These are phyloP conservation scores for Saccharomyces paradoxus DNA, from an alignment of 805 yeast genomes.

Conservation along the genomic window DNA sequence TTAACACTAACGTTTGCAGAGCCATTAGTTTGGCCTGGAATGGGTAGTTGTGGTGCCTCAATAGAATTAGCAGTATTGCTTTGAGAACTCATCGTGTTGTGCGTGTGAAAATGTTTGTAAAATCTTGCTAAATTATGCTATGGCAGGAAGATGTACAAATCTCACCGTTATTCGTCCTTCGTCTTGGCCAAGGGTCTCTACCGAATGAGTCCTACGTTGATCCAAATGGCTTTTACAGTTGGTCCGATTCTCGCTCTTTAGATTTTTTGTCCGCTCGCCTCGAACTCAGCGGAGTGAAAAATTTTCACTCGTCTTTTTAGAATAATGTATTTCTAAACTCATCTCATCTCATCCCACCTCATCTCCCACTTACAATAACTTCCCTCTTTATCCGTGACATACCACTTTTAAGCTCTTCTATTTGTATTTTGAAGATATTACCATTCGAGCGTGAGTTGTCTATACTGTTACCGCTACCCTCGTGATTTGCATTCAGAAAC, in stretches of 20 bases:
- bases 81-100: not conserved
- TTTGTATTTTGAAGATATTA: not conserved
- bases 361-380: constrained; percentile 10
- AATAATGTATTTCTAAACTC: not conserved
- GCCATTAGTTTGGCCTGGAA: constrained; percentile 17
- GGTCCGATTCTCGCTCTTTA: not conserved
- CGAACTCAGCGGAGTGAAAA: not conserved
- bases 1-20: not conserved
- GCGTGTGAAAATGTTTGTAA: not conserved
- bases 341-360: constrained; percentile 16
- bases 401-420: not conserved
- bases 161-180: not conserved
- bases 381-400: not conserved
- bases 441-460: not conserved
- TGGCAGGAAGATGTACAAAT: not conserved
- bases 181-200: not conserved
- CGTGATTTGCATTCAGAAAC: not conserved
- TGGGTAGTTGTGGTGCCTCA: constrained; percentile 25
- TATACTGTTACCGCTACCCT: not conserved
- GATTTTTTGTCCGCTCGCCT: not conserved
- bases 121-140: not conserved
- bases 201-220: not conserved
- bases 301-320: not conserved
- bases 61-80: constrained; percentile 6
- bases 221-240: not conserved